A percentile compares a stretch with the other conserved stretches of the same genome.
Conservation (phyloP, 148 eudicot species). For the Cornus controversa region DNA sequence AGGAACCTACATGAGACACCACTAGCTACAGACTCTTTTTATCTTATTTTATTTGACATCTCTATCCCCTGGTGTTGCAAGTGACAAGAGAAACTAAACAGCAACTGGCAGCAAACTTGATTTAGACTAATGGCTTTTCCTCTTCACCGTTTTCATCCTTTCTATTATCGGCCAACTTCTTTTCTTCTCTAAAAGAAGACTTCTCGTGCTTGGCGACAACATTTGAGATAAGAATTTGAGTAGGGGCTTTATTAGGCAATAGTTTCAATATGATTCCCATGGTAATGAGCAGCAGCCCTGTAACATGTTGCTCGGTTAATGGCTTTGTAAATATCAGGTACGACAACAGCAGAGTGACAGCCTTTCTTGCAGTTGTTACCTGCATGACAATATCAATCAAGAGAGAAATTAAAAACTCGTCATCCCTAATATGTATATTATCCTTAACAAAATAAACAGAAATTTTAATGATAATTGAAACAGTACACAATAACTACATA, state of each 20-base stretch:
- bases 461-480: too few species aligned
- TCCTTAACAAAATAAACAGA: neutral
- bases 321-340: constrained; percentile 76
- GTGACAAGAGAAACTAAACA: neutral
- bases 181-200: constrained; percentile 16
- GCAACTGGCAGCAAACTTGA: constrained; percentile 27
- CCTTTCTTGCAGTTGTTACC: constrained; percentile 82
- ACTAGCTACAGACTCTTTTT: neutral
- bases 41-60: neutral
- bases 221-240: constrained; percentile 11
- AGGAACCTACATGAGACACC: neutral
- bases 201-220: constrained; percentile 12
- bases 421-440: neutral
- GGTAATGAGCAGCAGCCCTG: constrained; percentile 61
- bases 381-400: constrained; percentile 21
- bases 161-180: neutral
- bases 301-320: constrained; percentile 65
- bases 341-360: constrained; percentile 65
- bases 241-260: constrained; percentile 40
- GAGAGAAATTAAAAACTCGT: too few species aligned
- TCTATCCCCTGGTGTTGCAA: neutral
- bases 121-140: constrained; percentile 25
- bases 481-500: too few species aligned
- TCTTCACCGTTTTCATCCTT: constrained; percentile 27
- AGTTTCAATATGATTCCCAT: constrained; percentile 74